Evolutionary conservation across 306 rosid species (phyloP), one percentile per base, ranked within the genome.

Genomic region (Rosa lucieae): DNA sequence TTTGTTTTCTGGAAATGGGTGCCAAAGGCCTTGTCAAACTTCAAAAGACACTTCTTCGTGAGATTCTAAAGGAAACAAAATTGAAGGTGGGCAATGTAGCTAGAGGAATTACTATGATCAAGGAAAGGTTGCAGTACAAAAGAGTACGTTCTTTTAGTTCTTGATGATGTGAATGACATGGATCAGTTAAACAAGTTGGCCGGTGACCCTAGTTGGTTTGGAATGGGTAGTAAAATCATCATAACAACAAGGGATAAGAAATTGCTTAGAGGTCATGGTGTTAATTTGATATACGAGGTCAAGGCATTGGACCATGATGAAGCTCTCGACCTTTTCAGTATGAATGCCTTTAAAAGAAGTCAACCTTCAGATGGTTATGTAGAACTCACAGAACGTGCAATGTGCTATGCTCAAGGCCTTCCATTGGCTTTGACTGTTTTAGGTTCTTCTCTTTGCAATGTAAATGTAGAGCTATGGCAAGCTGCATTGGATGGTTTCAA

Each of bases 391-490:
- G 0, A 2, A 47, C 15, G 4, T 13, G 9, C 75, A 7, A 0
- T 71, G 14, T 0, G 35, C 3, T 48, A 71, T 26, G 75, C 32
- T 47, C 75, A 71, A 14, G 26, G 44, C 44, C 59, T 71, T 26
- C 91, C 91, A 42, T 3, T 88, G 75, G 87, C 84, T 69, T 63
- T 85, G 70, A 74, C 66, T 55, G 84, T 83, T 49, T 69, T 88
- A 79, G 91, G 91, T 5, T 83, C 84, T 7, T 74, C 76, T 81
- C 65, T 88, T 77, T 79, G 20, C 46, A 66, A 76, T 0, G 78
- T 42, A 63, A 73, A 67, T 4, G 35, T 52, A 4, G 76, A 77
- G 7, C 42, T 73, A 40, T 88, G 58, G 75, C 1, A 11, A 71
- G 75, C 9, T 4, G 3, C 59, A 71, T 14, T 48, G 26, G 3